Percentiles rank a stretch among this genome's conserved stretches.
phyloP scores from a whole-genome alignment of 495 filamentous ascomycete genomes.

The Penicillium soppii region DNA sequence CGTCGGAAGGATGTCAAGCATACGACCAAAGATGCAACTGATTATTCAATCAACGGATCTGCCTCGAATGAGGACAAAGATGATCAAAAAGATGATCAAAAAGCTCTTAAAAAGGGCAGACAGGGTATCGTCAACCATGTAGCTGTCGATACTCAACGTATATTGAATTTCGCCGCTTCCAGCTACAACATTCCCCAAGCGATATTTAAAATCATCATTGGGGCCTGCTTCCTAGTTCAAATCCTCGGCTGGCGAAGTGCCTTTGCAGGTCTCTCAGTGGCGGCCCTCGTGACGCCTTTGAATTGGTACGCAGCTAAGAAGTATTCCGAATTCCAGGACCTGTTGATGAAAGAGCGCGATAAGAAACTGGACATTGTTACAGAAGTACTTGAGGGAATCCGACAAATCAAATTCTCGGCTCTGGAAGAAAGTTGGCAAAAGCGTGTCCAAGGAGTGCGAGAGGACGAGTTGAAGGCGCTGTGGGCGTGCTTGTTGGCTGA shows the following conservation, averaged over 20 bases:
- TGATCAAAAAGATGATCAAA: slow-evolving; percentile 48
- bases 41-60: slow-evolving; percentile 15
- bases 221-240: slow-evolving; percentile 61
- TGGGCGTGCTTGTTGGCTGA: slow-evolving; percentile 67
- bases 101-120: slow-evolving; percentile 61
- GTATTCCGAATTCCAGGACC: slow-evolving; percentile 65
- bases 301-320: slow-evolving; percentile 68
- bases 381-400: slow-evolving; percentile 78
- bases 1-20: slow-evolving; percentile 74
- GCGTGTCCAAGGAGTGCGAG: slow-evolving; percentile 65
- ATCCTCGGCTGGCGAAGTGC: slow-evolving; percentile 75
- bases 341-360: slow-evolving; percentile 78
- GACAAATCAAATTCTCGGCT: slow-evolving; percentile 87
- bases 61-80: too few relatives aligned
- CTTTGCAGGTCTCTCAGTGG: slow-evolving; percentile 63
- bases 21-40: slow-evolving; percentile 26
- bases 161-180: slow-evolving; percentile 68
- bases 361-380: slow-evolving; percentile 75
- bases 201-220: slow-evolving; percentile 60
- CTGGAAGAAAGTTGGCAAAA: slow-evolving; percentile 77
- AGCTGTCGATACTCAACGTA: slow-evolving; percentile 71
- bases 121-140: slow-evolving; percentile 80
- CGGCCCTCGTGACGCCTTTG: slow-evolving; percentile 62
- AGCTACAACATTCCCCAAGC: slow-evolving; percentile 61
- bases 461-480: slow-evolving; percentile 62